These are phyloP conservation scores for Cyclotella sp. DNA, from an alignment of 108 stramenopile species.

Conservation along the genomic window DNA sequence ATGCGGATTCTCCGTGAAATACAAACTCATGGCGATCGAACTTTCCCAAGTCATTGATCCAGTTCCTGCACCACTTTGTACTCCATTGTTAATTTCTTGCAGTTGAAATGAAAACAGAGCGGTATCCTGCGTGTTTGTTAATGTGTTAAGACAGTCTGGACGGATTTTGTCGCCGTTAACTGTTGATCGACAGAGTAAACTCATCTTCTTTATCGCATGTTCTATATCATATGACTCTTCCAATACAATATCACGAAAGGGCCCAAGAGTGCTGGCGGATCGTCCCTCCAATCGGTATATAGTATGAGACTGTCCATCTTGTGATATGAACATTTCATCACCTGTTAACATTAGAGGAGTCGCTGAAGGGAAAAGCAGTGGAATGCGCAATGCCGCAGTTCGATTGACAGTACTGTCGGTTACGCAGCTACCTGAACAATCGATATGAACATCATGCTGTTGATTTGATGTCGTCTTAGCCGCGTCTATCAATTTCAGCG, in stretches of 20 bases:
- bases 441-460: no score
- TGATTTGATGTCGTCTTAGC: no score
- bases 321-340: slow-evolving; percentile 56
- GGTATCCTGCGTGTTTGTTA: no score
- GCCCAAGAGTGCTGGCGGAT: background rate
- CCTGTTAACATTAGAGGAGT: slow-evolving; percentile 56
- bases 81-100: slow-evolving; percentile 62
- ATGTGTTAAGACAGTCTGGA: background rate
- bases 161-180: background rate
- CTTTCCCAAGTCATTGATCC: slow-evolving; percentile 75
- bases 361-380: slow-evolving; percentile 6
- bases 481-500: no score
- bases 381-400: background rate
- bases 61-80: slow-evolving; percentile 51
- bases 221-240: slow-evolving; percentile 66
- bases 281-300: slow-evolving; percentile 44
- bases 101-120: slow-evolving; percentile 34
- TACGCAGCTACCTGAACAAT: no score
- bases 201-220: slow-evolving; percentile 49
- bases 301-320: slow-evolving; percentile 59
- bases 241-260: slow-evolving; percentile 5
- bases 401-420: no score
- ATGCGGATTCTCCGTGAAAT: slow-evolving; percentile 46
- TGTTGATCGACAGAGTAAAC: slow-evolving; percentile 25
- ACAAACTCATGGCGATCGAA: slow-evolving; percentile 65